A percentile compares a stretch with the other conserved stretches of the same genome.
These are phyloP conservation scores for Fistulinella cinereoalba DNA, from an alignment of 1,284 basidiomycete genomes.

Conservation along the genomic window DNA sequence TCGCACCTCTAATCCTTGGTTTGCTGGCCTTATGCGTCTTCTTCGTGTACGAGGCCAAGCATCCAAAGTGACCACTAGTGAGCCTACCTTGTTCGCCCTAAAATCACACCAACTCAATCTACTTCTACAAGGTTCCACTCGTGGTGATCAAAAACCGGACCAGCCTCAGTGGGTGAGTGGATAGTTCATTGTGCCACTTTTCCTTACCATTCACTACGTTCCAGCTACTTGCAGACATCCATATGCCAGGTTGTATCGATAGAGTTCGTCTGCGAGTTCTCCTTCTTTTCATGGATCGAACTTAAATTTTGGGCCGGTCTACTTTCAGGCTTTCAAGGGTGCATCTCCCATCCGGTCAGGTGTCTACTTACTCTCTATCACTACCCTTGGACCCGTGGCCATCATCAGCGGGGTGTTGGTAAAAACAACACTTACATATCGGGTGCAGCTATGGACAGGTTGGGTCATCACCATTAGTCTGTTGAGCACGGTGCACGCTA, in stretches of 20 bases:
- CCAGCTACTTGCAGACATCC: constrained; percentile 13
- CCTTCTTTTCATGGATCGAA: no score
- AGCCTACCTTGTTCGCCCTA: not conserved
- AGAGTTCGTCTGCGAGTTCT: constrained; percentile 6
- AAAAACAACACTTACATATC: constrained; percentile 1
- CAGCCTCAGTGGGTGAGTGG: constrained; percentile 7
- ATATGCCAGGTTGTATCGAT: not conserved
- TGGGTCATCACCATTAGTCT: constrained; percentile 3
- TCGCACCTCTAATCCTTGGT: constrained; percentile 12
- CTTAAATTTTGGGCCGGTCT: constrained; percentile 10
- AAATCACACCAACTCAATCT: not conserved
- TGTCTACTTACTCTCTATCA: constrained; percentile 4
- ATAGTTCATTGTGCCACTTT: no score
- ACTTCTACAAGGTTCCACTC: constrained; percentile 10
- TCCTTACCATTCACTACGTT: no score
- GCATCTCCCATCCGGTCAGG: constrained; percentile 9
- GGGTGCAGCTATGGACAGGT: constrained; percentile 8
- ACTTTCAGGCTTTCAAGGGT: constrained; percentile 13
- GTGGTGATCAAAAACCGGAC: constrained; percentile 14
- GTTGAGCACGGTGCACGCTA: constrained; percentile 2
- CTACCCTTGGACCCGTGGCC: not conserved
- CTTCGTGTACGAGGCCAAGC: constrained; percentile 9
- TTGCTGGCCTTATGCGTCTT: constrained; percentile 8
- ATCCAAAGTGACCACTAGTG: constrained; percentile 12
- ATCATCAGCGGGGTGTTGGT: constrained; percentile 6